phyloP scores from a whole-genome alignment of 371 early-diverging fungal genomes.

The Capillidium heterosporum region DNA sequence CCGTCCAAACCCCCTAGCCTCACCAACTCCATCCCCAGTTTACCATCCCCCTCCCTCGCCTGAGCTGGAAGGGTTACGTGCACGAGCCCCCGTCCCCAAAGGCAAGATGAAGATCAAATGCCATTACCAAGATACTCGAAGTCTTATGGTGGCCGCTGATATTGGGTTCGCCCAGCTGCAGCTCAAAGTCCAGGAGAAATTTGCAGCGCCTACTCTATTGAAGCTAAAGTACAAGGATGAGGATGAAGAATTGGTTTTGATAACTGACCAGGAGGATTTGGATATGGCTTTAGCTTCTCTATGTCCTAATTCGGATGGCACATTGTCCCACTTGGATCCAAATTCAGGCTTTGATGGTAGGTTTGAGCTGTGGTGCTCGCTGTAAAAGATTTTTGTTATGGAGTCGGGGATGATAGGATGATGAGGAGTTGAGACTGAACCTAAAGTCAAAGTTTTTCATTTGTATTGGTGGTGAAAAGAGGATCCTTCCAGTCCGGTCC shows the following conservation, averaged over 20 bases:
- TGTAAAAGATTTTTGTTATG: background rate
- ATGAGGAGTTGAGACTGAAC: too few species aligned
- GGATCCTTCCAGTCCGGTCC: too few species aligned
- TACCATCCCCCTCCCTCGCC: background rate
- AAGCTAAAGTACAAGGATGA: slow-evolving; percentile 75
- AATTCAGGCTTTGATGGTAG: slow-evolving; percentile 3
- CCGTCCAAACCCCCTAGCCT: background rate
- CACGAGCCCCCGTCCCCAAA: slow-evolving; percentile 1
- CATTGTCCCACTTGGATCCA: slow-evolving; percentile 4
- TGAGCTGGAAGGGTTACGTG: background rate
- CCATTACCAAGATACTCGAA: slow-evolving; percentile 53
- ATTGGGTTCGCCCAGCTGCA: slow-evolving; percentile 39
- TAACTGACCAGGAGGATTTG: slow-evolving; percentile 85
- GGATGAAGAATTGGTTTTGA: slow-evolving; percentile 63
- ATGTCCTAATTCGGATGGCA: slow-evolving; percentile 15
- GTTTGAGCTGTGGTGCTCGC: slow-evolving; percentile 4
- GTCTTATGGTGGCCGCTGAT: slow-evolving; percentile 36
- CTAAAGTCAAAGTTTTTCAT: too few species aligned
- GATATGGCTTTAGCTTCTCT: slow-evolving; percentile 56
- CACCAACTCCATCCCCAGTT: background rate
- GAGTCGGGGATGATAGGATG: too few species aligned
- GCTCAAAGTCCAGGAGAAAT: slow-evolving; percentile 43
- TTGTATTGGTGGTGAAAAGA: too few species aligned
- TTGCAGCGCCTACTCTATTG: slow-evolving; percentile 21
- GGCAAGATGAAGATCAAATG: slow-evolving; percentile 52